Base-by-base conservation (phyloP, 306 rosid species). In the Vigna unguiculata region DNA sequence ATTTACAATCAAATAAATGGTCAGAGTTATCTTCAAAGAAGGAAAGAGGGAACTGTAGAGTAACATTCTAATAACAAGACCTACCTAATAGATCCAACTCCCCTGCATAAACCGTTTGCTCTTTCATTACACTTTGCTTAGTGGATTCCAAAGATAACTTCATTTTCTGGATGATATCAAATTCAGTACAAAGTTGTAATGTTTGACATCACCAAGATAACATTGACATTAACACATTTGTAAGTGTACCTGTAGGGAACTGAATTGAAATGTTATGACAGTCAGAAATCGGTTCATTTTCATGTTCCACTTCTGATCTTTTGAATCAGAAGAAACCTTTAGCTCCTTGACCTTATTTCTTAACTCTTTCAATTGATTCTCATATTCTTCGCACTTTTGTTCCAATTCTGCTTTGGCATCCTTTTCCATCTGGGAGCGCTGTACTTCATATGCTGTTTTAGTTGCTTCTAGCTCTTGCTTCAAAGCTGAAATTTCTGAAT, bases 401-500 rank as follows among this genome's bases (percentile, higher is more conserved):
- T 82, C 84, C 3, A 89, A 46, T 81, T 85, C 81, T 46, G 7
- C 68, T 80, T 67, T 76, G 66, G 83, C 71, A 74, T 66, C 53
- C 61, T 80, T 6, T 66, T 86, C 86, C 86, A 84, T 82, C 52
- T 81, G 83, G 49, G 78, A 80, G 85, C 85, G 85, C 40, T 74
- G 83, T 64, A 79, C 53, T 66, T 85, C 91, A 63, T 79, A 83
- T 13, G 77, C 59, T 63, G 58, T 84, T 66, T 74, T 87, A 9
- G 88, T 65, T 64, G 69, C 68, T 70, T 91, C 93, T 24, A 91
- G 32, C 62, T 85, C 91, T 78, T 88, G 83, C 79, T 75, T 85
- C 82, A 91, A 59, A 22, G 77, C 67, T 43, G 80, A 81, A 78
- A 87, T 82, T 71, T 87, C 91, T 24, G 51, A 69, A 47, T 59